Conservation (phyloP, 495 filamentous ascomycete genomes). For the Evansstolkia leycettana region DNA sequence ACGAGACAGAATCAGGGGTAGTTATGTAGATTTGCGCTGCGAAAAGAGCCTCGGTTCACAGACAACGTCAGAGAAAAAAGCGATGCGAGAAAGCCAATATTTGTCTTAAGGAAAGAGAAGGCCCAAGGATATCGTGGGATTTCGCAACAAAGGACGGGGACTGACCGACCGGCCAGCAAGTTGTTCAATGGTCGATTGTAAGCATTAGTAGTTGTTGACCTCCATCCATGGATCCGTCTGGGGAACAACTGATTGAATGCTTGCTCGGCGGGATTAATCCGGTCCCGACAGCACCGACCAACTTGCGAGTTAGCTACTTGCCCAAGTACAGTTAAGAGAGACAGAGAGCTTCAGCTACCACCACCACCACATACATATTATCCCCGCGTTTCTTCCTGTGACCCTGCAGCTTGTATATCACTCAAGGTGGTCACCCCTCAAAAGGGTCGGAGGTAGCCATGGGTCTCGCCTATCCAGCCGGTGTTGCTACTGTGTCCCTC, state of each 20-base stretch:
- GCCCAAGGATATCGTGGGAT: too few species aligned
- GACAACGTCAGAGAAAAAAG: not conserved
- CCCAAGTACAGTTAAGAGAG: not conserved
- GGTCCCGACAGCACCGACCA: slow-evolving; percentile 7
- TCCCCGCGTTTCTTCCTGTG: slow-evolving; percentile 5
- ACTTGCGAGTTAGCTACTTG: slow-evolving; percentile 3
- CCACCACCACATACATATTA: slow-evolving; percentile 18
- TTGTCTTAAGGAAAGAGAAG: not conserved
- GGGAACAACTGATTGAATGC: slow-evolving; percentile 4
- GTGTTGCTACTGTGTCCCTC: slow-evolving; percentile 57
- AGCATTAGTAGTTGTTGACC: slow-evolving; percentile 1
- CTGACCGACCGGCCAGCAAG: not conserved
- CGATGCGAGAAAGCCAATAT: slow-evolving; percentile 1
- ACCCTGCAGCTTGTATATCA: slow-evolving; percentile 10
- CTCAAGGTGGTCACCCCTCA: slow-evolving; percentile 4
- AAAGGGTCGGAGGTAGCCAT: slow-evolving; percentile 24
- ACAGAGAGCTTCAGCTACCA: slow-evolving; percentile 9
- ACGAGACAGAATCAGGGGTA: slow-evolving; percentile 5
- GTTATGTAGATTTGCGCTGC: not conserved
- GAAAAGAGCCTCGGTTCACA: too few species aligned
- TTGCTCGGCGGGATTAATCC: slow-evolving; percentile 10
- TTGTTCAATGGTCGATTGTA: not conserved
- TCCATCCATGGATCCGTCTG: slow-evolving; percentile 11
- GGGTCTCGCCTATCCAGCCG: slow-evolving; percentile 51
- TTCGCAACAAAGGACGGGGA: too few species aligned